These are phyloP conservation scores for Hyaloraphidium curvatum DNA, from an alignment of 192 early-diverging fungal genomes.

Conservation along the genomic window DNA sequence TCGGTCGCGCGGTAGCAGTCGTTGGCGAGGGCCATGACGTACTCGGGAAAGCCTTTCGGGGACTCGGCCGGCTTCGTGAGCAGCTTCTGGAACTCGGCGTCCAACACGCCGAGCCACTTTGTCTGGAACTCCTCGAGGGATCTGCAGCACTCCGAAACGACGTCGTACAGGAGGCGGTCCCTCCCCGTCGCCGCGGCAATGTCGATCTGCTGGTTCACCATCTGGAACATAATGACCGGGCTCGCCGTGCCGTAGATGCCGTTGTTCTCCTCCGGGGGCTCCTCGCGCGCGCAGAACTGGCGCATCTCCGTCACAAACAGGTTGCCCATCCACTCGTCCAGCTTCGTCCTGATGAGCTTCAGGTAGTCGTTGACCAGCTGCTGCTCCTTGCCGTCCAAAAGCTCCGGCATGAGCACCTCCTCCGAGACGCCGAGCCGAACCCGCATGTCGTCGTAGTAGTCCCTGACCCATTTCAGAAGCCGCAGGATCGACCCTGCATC, in stretches of 20 bases:
- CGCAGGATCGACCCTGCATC: slow-evolving; percentile 77
- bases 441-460: slow-evolving; percentile 80
- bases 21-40: slow-evolving; percentile 88
- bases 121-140: slow-evolving; percentile 67
- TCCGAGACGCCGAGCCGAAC: slow-evolving; percentile 75
- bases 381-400: slow-evolving; percentile 87
- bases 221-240: slow-evolving; percentile 83
- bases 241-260: slow-evolving; percentile 64
- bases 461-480: slow-evolving; percentile 72
- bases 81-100: slow-evolving; percentile 58
- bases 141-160: slow-evolving; percentile 55
- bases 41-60: slow-evolving; percentile 79
- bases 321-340: slow-evolving; percentile 82
- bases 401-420: slow-evolving; percentile 61
- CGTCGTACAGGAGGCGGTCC: slow-evolving; percentile 77
- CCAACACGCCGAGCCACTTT: slow-evolving; percentile 61
- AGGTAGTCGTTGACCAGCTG: slow-evolving; percentile 75
- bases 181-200: slow-evolving; percentile 64
- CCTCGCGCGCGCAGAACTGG: slow-evolving; percentile 49
- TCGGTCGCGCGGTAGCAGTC: slow-evolving; percentile 82
- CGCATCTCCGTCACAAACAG: slow-evolving; percentile 65
- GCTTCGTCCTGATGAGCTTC: slow-evolving; percentile 65
- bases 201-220: slow-evolving; percentile 94
- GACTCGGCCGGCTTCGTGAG: slow-evolving; percentile 50
- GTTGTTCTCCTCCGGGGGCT: slow-evolving; percentile 59